These are phyloP conservation scores for Sideroxylon spinosum DNA, from an alignment of 179 eudicot genomes.

Conservation along the genomic window DNA sequence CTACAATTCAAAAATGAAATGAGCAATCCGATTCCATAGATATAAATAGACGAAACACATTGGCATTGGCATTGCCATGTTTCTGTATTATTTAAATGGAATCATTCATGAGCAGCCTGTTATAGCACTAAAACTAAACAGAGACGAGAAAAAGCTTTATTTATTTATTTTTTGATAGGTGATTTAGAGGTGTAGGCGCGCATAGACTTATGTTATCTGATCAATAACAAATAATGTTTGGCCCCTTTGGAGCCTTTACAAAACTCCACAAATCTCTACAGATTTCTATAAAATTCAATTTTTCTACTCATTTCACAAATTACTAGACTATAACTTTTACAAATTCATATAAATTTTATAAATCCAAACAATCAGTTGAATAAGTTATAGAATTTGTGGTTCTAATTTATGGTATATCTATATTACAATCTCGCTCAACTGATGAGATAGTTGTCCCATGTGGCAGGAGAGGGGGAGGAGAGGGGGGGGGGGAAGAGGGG, in stretches of 20 bases:
- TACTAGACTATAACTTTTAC: no score
- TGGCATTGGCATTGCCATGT: not conserved
- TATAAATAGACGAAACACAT: not conserved
- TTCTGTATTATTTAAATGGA: not conserved
- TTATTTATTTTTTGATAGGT: no score
- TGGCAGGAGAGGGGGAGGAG: no score
- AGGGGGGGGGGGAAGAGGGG: no score
- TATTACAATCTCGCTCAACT: no score
- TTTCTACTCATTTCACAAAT: no score
- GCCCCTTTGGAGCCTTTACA: no score
- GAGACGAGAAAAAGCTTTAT: not conserved
- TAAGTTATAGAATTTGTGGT: not conserved
- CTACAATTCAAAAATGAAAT: not conserved
- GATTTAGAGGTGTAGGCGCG: no score
- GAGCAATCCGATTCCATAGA: not conserved
- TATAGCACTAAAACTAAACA: not conserved
- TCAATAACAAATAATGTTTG: not conserved
- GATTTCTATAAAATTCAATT: no score
- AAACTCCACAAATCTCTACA: no score
- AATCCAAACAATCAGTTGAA: not conserved
- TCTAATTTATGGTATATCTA: not conserved
- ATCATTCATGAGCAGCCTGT: not conserved
- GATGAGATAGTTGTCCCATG: no score
- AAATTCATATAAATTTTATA: no score
- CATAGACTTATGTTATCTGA: not conserved